Conservation (phyloP, 2,329 filamentous ascomycete species). For the Aureobasidium vineae region DNA sequence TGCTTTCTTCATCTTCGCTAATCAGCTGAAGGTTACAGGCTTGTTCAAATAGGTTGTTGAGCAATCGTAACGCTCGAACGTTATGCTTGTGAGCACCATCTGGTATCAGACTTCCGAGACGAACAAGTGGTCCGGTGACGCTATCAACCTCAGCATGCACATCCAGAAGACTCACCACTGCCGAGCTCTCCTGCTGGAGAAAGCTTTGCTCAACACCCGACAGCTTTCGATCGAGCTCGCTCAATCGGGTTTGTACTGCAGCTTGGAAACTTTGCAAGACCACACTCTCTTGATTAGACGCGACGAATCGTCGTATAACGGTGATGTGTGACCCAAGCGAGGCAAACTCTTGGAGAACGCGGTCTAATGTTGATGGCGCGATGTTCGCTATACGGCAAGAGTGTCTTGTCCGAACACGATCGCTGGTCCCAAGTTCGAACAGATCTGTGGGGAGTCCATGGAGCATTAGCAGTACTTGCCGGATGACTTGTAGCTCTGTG, state of each 20-base stretch:
- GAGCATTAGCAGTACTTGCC: conserved; percentile 84
- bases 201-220: conserved; percentile 61
- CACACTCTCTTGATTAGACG: conserved; percentile 38
- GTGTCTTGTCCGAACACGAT: conserved; percentile 29
- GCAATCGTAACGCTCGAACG: conserved; percentile 62
- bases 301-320: conserved; percentile 51
- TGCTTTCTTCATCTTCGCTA: conserved; percentile 61
- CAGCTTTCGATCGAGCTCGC: conserved; percentile 58
- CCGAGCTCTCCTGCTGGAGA: conserved; percentile 53
- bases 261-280: conserved; percentile 68
- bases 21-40: conserved; percentile 68
- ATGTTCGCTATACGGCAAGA: conserved; percentile 26
- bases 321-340: conserved; percentile 51
- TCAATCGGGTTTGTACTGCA: conserved; percentile 58
- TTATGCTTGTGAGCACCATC: conserved; percentile 50
- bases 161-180: conserved; percentile 65
- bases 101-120: conserved; percentile 62
- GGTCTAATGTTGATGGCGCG: conserved; percentile 36
- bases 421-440: conserved; percentile 51
- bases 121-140: conserved; percentile 56
- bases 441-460: conserved; percentile 72
- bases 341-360: conserved; percentile 48
- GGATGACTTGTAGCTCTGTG: conserved; percentile 69
- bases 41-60: conserved; percentile 74
- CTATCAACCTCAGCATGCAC: conserved; percentile 59